Conservation (phyloP, 2,329 filamentous ascomycete species). For the Basipetospora chlamydospora region DNA sequence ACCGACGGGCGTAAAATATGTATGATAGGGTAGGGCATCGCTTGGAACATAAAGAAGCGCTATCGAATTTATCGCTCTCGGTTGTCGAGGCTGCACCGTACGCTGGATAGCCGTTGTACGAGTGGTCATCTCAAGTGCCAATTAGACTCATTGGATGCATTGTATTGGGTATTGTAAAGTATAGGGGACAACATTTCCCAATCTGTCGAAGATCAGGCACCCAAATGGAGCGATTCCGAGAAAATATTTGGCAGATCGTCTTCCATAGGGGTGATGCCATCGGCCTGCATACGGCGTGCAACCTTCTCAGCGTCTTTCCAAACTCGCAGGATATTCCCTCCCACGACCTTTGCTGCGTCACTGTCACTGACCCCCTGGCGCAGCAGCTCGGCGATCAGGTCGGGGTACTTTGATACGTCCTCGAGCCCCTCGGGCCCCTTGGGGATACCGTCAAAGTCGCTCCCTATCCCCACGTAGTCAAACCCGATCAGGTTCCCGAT, state of each 20-base stretch:
- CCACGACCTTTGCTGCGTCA: slow-evolving; percentile 62
- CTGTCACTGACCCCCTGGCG: slow-evolving; percentile 57
- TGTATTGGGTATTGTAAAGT: too few species aligned
- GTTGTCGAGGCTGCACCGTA: too few species aligned
- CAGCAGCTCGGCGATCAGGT: slow-evolving; percentile 62
- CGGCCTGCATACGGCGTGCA: slow-evolving; percentile 47
- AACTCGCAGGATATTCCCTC: slow-evolving; percentile 69
- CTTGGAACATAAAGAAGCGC: too few species aligned
- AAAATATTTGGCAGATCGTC: slow-evolving; percentile 26
- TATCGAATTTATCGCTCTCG: too few species aligned
- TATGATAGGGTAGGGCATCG: too few species aligned
- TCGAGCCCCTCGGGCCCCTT: slow-evolving; percentile 59
- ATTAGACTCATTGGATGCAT: too few species aligned
- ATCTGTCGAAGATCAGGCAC: too few species aligned
- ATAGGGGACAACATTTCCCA: too few species aligned
- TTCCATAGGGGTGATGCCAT: slow-evolving; percentile 36
- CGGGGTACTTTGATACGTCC: slow-evolving; percentile 73
- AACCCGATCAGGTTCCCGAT: slow-evolving; percentile 76
- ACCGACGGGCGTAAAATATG: too few species aligned
- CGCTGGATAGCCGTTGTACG: too few species aligned
- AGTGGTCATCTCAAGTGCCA: too few species aligned
- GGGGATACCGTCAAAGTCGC: slow-evolving; percentile 73
- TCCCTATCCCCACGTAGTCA: slow-evolving; percentile 75
- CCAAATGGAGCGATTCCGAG: not conserved
- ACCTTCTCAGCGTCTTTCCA: slow-evolving; percentile 69